A percentile compares a stretch with the other conserved stretches of the same genome.
Evolutionary conservation across 768 basidiomycete species (phyloP).

Genomic region (Suillus spraguei): DNA sequence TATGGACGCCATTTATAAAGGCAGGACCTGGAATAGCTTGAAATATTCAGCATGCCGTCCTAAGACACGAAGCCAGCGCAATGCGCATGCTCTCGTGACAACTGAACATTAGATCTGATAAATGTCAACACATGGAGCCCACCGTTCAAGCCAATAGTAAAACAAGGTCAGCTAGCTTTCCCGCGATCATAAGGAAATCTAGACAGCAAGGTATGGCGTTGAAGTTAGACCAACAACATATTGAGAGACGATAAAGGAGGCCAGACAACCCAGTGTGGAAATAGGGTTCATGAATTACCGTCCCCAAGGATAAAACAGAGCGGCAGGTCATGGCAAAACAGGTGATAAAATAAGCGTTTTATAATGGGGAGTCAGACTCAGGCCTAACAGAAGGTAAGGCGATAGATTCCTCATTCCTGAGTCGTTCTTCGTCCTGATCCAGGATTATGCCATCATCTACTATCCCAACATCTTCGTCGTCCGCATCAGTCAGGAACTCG

Average conservation of each 20-base stretch:
- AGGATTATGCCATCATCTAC: constrained; percentile 31
- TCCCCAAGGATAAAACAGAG: neutral
- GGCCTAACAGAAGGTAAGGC: neutral
- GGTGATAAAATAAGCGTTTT: neutral
- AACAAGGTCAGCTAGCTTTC: neutral
- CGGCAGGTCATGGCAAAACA: neutral
- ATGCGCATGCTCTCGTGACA: neutral
- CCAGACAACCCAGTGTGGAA: constrained; percentile 7
- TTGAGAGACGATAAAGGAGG: neutral
- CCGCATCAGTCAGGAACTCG: constrained; percentile 63
- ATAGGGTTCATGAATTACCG: neutral
- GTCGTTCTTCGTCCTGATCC: constrained; percentile 18
- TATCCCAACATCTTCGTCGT: constrained; percentile 50
- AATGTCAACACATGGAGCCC: neutral
- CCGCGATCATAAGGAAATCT: neutral
- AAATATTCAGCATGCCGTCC: constrained; percentile 14
- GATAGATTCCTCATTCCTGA: neutral
- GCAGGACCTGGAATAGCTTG: constrained; percentile 11
- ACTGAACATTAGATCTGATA: neutral
- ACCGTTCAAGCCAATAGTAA: neutral
- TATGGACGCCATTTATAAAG: constrained; percentile 38
- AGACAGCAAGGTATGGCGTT: neutral
- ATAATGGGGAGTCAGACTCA: constrained; percentile 7
- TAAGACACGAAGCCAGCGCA: neutral
- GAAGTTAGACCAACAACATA: neutral